These are phyloP conservation scores for Fragaria nilgerrensis DNA, from an alignment of 306 rosid genomes.

Conservation along the genomic window DNA sequence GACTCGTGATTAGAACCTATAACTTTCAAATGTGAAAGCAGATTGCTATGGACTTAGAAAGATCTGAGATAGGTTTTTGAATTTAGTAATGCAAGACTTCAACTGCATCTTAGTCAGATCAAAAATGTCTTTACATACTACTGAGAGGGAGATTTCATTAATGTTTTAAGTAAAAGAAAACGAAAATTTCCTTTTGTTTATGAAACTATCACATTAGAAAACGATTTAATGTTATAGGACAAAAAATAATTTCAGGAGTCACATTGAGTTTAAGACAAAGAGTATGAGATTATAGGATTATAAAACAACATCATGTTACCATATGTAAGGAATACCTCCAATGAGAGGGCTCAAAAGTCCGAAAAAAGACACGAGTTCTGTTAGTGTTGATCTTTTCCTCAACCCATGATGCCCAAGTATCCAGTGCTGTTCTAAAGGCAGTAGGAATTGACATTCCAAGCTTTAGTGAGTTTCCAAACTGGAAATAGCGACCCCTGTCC, in stretches of 20 bases:
- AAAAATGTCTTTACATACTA: neutral
- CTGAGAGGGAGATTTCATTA: neutral
- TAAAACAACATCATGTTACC: conserved; percentile 25
- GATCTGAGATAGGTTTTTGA: neutral
- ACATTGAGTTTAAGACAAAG: conserved; percentile 15
- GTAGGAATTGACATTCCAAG: conserved; percentile 64
- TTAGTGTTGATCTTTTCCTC: conserved; percentile 51
- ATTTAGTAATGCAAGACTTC: neutral
- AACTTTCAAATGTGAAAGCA: conserved; percentile 5
- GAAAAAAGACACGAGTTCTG: conserved; percentile 66
- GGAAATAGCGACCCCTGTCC: conserved; percentile 78
- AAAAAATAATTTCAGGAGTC: conserved; percentile 8
- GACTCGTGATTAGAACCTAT: neutral
- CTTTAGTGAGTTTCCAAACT: conserved; percentile 56
- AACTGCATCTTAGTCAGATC: neutral
- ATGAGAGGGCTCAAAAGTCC: conserved; percentile 84
- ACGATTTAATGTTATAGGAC: neutral
- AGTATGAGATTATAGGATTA: neutral
- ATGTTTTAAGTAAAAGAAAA: neutral
- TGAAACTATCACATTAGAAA: neutral
- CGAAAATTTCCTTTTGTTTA: neutral
- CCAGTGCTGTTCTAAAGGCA: conserved; percentile 60
- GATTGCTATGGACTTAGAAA: neutral
- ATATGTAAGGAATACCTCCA: conserved; percentile 63
- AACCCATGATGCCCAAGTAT: conserved; percentile 78